Evolutionary conservation across 176 grass and related monocot genomes (phyloP).

Genomic region (Paspalum vaginatum): DNA sequence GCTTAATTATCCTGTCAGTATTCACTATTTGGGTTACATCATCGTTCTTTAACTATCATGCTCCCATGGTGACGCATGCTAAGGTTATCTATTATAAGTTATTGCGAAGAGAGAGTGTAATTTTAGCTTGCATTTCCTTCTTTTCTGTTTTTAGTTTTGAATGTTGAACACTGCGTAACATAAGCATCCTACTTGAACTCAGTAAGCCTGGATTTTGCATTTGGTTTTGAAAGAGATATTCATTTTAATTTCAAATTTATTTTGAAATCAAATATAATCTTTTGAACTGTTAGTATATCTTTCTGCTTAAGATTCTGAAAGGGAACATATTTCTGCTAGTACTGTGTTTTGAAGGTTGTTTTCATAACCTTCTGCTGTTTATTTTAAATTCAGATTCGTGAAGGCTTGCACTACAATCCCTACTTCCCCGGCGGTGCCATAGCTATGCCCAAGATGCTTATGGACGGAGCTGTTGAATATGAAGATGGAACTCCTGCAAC

Average conservation of each 20-base stretch:
- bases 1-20: background rate
- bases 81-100: background rate
- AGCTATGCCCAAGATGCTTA: slow-evolving; percentile 99
- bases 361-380: background rate
- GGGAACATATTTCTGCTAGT: background rate
- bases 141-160: background rate
- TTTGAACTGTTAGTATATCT: background rate
- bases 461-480: slow-evolving; percentile 87
- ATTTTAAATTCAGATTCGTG: slow-evolving; percentile 58
- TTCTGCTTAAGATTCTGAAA: background rate
- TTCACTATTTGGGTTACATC: background rate
- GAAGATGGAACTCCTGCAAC: slow-evolving; percentile 95
- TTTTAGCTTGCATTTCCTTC: background rate
- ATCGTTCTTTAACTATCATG: no score
- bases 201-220: background rate
- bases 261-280: background rate
- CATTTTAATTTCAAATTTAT: background rate
- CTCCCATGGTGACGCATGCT: no score
- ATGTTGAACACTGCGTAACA: background rate
- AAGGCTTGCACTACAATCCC: slow-evolving; percentile 72
- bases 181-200: background rate
- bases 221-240: background rate
- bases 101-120: no score
- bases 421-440: slow-evolving; percentile 99
- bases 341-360: background rate